These are phyloP conservation scores for Spergularia marina DNA, from an alignment of 148 eudicot genomes.

Conservation along the genomic window DNA sequence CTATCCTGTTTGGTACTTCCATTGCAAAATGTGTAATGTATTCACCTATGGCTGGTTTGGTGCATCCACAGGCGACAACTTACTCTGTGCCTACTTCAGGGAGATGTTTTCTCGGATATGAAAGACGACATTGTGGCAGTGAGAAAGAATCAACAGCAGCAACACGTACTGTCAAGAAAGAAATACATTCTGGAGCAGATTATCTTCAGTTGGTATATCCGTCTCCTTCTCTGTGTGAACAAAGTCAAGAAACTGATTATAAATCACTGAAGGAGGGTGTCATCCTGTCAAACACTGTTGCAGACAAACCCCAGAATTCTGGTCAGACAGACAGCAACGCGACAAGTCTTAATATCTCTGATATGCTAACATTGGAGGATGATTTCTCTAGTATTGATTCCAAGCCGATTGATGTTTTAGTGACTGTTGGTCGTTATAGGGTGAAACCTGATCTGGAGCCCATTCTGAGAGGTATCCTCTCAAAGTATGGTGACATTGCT, in stretches of 20 bases:
- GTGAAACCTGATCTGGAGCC: slow-evolving; percentile 22
- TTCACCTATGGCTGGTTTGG: neutral
- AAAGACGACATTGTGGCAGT: neutral
- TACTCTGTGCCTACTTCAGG: slow-evolving; percentile 3
- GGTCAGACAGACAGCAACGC: neutral
- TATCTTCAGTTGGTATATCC: slow-evolving; percentile 7
- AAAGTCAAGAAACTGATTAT: neutral
- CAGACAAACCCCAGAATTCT: neutral
- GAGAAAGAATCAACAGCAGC: slow-evolving; percentile 11
- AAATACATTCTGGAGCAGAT: neutral
- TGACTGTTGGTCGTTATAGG: slow-evolving; percentile 20
- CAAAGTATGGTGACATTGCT: slow-evolving; percentile 29
- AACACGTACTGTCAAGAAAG: neutral
- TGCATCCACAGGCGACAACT: neutral
- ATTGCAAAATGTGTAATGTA: neutral
- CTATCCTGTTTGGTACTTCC: neutral
- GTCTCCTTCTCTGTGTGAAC: neutral
- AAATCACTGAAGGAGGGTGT: neutral
- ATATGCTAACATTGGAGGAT: slow-evolving; percentile 23
- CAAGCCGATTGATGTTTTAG: neutral
- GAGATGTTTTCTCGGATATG: neutral
- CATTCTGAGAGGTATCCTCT: slow-evolving; percentile 16
- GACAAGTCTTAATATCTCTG: slow-evolving; percentile 21
- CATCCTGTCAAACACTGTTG: neutral
- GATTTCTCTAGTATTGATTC: slow-evolving; percentile 14